These are phyloP conservation scores for Nannizziopsis arthrosporioides DNA, from an alignment of 2,329 filamentous ascomycete genomes.

Conservation along the genomic window DNA sequence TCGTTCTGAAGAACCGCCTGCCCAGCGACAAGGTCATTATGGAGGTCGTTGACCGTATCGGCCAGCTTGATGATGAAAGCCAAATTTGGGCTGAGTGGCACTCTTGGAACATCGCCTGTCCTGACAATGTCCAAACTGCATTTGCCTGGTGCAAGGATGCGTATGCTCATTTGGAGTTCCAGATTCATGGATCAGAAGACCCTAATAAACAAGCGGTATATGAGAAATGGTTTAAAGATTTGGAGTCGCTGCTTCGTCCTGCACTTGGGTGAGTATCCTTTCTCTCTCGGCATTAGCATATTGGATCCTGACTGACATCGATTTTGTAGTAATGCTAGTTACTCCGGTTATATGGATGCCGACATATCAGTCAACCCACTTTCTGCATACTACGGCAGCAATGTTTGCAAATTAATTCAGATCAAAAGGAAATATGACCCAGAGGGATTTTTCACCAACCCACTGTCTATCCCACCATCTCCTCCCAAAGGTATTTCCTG, in stretches of 20 bases:
- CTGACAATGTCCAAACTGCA: constrained; percentile 4
- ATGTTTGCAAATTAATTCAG: constrained; percentile 19
- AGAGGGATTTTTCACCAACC: constrained; percentile 27
- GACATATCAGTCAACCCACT: constrained; percentile 12
- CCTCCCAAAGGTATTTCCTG: background rate
- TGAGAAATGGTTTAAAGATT: constrained; percentile 12
- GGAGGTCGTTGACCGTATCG: constrained; percentile 11
- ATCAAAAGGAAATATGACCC: constrained; percentile 36
- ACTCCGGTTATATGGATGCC: constrained; percentile 14
- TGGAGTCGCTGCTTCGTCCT: constrained; percentile 14
- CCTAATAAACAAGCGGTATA: constrained; percentile 6
- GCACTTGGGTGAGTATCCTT: constrained; percentile 10
- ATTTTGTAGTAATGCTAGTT: constrained; percentile 9
- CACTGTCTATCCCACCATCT: constrained; percentile 1
- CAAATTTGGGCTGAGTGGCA: constrained; percentile 14
- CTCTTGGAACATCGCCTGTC: constrained; percentile 13
- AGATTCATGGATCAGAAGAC: constrained; percentile 9
- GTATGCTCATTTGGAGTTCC: constrained; percentile 4
- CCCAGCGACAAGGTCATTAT: constrained; percentile 8
- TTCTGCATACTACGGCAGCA: constrained; percentile 12
- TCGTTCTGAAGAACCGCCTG: constrained; percentile 13
- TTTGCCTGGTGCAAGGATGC: constrained; percentile 15
- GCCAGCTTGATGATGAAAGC: constrained; percentile 6
- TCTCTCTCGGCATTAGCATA: background rate
- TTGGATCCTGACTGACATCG: background rate